Evolutionary conservation across 2,329 filamentous ascomycete species (phyloP), one percentile per base, ranked within the genome.

Genomic region (Fusarium anthophilum): DNA sequence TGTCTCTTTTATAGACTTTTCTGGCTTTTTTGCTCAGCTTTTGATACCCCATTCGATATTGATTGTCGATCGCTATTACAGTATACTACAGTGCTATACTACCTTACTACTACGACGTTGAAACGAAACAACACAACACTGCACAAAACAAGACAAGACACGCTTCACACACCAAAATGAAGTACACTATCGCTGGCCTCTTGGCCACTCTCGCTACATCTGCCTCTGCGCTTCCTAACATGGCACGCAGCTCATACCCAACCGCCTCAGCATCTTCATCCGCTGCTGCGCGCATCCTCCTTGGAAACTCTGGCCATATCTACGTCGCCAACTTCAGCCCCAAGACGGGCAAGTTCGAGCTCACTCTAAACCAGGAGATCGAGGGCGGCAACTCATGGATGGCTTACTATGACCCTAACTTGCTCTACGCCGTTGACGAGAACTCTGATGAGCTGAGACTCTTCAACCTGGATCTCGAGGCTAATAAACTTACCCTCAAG

Each of bases 361-460:
- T 85, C 30, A 77, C 79, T 15, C 68, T 83, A n/a, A 72, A 80
- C 43, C 67, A 78, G 38, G 60, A 70, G 51, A 80, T 84, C 26
- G 73, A 77, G 55, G 84, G 83, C 43, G 78, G 80, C 39, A 83
- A 86, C 28, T 87, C 84, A 69, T 89, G 87, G 87, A 78, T 88
- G 79, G 78, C 82, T 44, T 83, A 83, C 77, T 82, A 81, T 55
- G 68, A 79, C 24, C 82, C 83, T 32, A 80, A 83, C 74, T 60
- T 65, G 26, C 66, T 89, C 48, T 88, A 87, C 66, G 84, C 84
- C 50, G 84, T 86, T 26, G 82, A 89, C 70, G 87, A 89, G 82
- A 84, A 83, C 72, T 80, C 81, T 72, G 78, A 79, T 56, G 74
- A 78, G 50, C 79, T 84, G n/a, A 81, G 82, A 66, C 76, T 84